Evolutionary conservation across 805 yeast genomes (phyloP), one percentile per base, ranked within the genome.

Genomic region (Metschnikowia noctiluminum): DNA sequence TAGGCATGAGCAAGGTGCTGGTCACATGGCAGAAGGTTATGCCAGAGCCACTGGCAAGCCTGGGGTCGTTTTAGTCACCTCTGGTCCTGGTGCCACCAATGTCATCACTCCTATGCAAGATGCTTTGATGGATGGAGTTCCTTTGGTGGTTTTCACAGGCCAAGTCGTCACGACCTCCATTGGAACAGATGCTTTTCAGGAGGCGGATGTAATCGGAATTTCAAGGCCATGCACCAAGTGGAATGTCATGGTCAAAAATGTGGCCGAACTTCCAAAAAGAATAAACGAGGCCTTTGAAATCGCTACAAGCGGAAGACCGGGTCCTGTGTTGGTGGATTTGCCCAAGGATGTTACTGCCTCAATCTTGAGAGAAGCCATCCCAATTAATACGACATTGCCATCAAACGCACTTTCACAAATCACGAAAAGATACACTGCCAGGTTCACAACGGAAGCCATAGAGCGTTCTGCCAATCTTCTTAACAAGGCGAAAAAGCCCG

Each of bases 21-120:
- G 99, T 45, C 99, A 94, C 71, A 94, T 94, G 98, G 99, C 99
- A 48, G 97, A 94, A 73, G 99, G 99, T 51, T 94, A 94, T 60
- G 97, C 99, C 48, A 80, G 96, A 58, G 99, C 96, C 37, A 72
- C 82, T 15, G 99, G 98, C 51, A 94, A 89, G 70, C 95, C 97
- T 12, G 99, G 99, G 73, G 96, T 94, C 56, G 98, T 94, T 43
- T 76, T 94, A 61, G 99, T 94, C 45, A 94, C 99, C n/a, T 89
- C 97, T 1, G 99, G 99, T 45, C 99, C 99, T 30, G 99, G 98
- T 64, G 99, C 98, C 43, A 94, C 99, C 47, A 94, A 94, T 64
- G 97, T 94, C 51, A 84, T 94, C 55, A 94, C 99, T n/a, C 97
- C 99, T 48, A 81, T 94, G 87, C 96, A 96, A 50, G 99, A 94